These are phyloP conservation scores for Colletotrichum coccodes DNA, from an alignment of 2,329 filamentous ascomycete species.

Conservation along the genomic window DNA sequence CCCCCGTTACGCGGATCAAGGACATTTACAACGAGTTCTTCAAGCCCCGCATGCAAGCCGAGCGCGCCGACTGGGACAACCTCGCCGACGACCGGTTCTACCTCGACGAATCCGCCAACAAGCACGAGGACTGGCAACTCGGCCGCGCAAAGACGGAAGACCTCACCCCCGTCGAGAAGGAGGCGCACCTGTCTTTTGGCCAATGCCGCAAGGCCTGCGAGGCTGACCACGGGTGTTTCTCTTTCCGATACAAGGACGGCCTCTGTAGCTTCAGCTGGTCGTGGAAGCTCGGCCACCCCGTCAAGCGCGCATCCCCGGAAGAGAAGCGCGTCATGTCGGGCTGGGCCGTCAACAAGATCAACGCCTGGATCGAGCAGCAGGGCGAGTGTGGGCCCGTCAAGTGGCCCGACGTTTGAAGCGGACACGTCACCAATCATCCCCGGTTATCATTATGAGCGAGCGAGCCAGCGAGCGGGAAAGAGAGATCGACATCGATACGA, in stretches of 20 bases:
- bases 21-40: slow-evolving; percentile 61
- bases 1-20: slow-evolving; percentile 51
- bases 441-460: not conserved
- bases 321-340: slow-evolving; percentile 49
- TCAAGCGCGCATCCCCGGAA: slow-evolving; percentile 40
- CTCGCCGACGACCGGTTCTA: slow-evolving; percentile 56
- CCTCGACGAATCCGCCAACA: slow-evolving; percentile 42
- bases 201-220: slow-evolving; percentile 58
- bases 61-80: slow-evolving; percentile 64
- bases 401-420: slow-evolving; percentile 41
- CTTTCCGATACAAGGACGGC: slow-evolving; percentile 51
- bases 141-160: slow-evolving; percentile 44
- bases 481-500: not conserved
- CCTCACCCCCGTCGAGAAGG: slow-evolving; percentile 48
- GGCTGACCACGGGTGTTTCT: slow-evolving; percentile 48
- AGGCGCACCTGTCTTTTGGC: slow-evolving; percentile 53
- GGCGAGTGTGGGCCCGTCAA: slow-evolving; percentile 45
- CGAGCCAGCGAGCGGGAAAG: not conserved
- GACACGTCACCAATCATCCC: not conserved
- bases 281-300: slow-evolving; percentile 52
- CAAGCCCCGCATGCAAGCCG: slow-evolving; percentile 47
- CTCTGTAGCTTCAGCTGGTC: slow-evolving; percentile 48
- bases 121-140: slow-evolving; percentile 45
- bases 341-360: slow-evolving; percentile 53
- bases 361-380: slow-evolving; percentile 50